Conservation (phyloP, 495 filamentous ascomycete genomes). For the Aspergillus haitiensis region DNA sequence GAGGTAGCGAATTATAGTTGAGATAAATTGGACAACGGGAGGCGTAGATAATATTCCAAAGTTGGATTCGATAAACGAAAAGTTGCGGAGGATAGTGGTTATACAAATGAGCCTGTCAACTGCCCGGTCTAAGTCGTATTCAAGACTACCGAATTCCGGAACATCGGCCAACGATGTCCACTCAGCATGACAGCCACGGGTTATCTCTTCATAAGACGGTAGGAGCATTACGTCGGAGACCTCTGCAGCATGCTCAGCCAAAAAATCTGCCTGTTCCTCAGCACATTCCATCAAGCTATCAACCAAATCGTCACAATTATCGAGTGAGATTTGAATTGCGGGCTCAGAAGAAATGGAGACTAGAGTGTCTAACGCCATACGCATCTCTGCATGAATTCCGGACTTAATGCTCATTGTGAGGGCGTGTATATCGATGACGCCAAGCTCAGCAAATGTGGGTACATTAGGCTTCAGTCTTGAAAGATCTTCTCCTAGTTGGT, state of each 20-base stretch:
- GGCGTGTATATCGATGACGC: constrained; percentile 87
- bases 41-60: constrained; percentile 69
- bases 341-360: constrained; percentile 68
- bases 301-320: constrained; percentile 81
- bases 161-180: constrained; percentile 66
- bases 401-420: constrained; percentile 89
- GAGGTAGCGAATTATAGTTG: constrained; percentile 76
- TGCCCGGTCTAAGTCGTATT: constrained; percentile 81
- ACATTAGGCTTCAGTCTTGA: constrained; percentile 65
- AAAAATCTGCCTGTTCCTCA: constrained; percentile 76
- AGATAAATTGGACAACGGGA: constrained; percentile 74
- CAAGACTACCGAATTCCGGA: constrained; percentile 69
- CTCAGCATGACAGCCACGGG: constrained; percentile 73
- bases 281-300: constrained; percentile 88
- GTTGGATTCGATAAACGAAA: constrained; percentile 82
- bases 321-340: constrained; percentile 60
- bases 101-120: constrained; percentile 87
- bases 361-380: constrained; percentile 82
- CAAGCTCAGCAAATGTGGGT: constrained; percentile 74
- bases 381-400: constrained; percentile 83
- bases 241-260: constrained; percentile 77
- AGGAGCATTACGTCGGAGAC: constrained; percentile 81
- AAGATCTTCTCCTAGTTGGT: constrained; percentile 62
- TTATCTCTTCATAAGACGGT: constrained; percentile 81
- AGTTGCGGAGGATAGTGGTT: constrained; percentile 88